These are phyloP conservation scores for Fusarium cyanostomum DNA, from an alignment of 2,329 filamentous ascomycete genomes.

Conservation along the genomic window DNA sequence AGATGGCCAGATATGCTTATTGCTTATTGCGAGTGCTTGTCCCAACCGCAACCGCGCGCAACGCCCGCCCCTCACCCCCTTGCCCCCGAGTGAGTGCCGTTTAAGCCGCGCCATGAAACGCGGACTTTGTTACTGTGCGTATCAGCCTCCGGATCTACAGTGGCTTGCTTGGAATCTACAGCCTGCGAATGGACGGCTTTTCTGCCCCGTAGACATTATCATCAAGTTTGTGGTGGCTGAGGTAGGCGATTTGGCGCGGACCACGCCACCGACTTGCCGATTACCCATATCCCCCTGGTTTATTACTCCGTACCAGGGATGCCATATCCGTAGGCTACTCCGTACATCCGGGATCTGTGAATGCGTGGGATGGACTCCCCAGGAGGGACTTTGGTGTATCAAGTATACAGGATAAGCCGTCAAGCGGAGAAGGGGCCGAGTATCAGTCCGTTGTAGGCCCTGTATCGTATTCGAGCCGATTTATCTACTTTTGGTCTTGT, in stretches of 20 bases:
- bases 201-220: slow-evolving; percentile 7
- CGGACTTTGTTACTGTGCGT: slow-evolving; percentile 3
- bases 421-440: too few relatives aligned
- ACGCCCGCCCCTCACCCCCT: not conserved
- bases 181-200: not conserved
- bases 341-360: too few relatives aligned
- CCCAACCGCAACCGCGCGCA: not conserved
- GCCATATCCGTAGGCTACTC: too few relatives aligned
- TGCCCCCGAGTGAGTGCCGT: slow-evolving; percentile 25
- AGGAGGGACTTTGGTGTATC: too few relatives aligned
- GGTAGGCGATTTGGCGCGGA: slow-evolving; percentile 34
- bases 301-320: too few relatives aligned
- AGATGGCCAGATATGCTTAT: slow-evolving; percentile 46
- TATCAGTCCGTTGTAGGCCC: not conserved
- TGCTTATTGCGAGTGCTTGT: slow-evolving; percentile 24
- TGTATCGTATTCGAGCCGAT: too few relatives aligned
- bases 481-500: not conserved
- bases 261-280: slow-evolving; percentile 40
- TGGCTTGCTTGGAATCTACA: not conserved
- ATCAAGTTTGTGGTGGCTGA: slow-evolving; percentile 29
- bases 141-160: not conserved
- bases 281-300: slow-evolving; percentile 42
- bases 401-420: too few relatives aligned
- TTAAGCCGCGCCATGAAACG: slow-evolving; percentile 32
- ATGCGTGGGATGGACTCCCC: too few relatives aligned